phyloP scores from a whole-genome alignment of 805 yeast species.

The Starmera dryadoides region DNA sequence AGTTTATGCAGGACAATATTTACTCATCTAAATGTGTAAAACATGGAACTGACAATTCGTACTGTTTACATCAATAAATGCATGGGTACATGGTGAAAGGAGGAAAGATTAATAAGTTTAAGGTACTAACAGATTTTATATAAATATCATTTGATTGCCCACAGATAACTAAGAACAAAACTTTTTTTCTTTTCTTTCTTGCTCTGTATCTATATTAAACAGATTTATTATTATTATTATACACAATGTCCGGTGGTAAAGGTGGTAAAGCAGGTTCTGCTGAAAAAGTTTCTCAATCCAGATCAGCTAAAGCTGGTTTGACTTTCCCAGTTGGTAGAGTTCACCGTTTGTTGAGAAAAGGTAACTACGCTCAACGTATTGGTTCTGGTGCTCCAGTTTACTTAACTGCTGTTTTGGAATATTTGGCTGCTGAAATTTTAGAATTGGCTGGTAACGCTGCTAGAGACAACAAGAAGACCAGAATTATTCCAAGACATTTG shows the following conservation, averaged over 20 bases:
- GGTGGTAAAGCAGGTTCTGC: slow-evolving; percentile 93
- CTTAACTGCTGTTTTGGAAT: slow-evolving; percentile 94
- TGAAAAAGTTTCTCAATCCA: slow-evolving; percentile 93
- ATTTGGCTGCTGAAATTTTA: slow-evolving; percentile 94
- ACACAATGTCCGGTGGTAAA: slow-evolving; percentile 61
- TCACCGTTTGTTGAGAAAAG: slow-evolving; percentile 93
- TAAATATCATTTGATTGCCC: too few species aligned
- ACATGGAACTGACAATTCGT: too few species aligned
- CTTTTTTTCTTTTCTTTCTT: too few species aligned
- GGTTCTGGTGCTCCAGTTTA: slow-evolving; percentile 99
- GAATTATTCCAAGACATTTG: slow-evolving; percentile 98
- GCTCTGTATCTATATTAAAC: too few species aligned
- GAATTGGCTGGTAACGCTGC: slow-evolving; percentile 99
- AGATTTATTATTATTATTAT: slow-evolving; percentile 2
- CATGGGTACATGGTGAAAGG: too few species aligned
- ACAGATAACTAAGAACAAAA: too few species aligned
- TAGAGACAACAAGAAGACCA: slow-evolving; percentile 97
- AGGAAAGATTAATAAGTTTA: too few species aligned
- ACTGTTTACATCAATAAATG: too few species aligned
- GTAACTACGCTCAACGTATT: slow-evolving; percentile 96
- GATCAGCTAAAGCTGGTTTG: slow-evolving; percentile 98
- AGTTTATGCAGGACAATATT: background rate
- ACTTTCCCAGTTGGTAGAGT: slow-evolving; percentile 99
- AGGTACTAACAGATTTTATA: too few species aligned
- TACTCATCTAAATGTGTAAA: slow-evolving; percentile 3